Evolutionary conservation across 2,329 filamentous ascomycete species (phyloP).

Genomic region (Xylaria sp.): DNA sequence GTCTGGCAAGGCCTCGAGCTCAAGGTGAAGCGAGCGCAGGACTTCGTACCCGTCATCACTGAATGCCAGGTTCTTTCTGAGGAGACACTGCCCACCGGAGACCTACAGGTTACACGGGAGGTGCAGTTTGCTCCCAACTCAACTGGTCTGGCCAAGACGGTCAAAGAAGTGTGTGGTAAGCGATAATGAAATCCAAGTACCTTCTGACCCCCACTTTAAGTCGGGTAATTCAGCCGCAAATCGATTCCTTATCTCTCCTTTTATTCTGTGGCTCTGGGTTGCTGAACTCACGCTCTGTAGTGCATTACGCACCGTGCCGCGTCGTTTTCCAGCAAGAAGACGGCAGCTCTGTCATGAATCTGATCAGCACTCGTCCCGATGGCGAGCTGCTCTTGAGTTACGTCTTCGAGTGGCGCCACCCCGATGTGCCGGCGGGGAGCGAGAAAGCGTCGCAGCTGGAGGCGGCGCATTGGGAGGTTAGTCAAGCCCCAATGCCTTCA

Average conservation of each 20-base stretch:
- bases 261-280: background rate
- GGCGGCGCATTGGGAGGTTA: conserved; percentile 45
- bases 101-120: conserved; percentile 46
- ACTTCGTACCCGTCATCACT: conserved; percentile 54
- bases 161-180: conserved; percentile 49
- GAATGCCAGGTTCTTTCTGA: conserved; percentile 50
- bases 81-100: conserved; percentile 39
- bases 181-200: background rate
- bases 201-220: background rate
- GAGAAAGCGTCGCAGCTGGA: conserved; percentile 44
- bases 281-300: conserved; percentile 17
- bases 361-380: conserved; percentile 48
- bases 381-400: conserved; percentile 52
- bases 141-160: conserved; percentile 35
- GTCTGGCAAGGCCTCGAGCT: conserved; percentile 53
- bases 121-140: conserved; percentile 47
- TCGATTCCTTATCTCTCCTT: no score
- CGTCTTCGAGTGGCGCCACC: conserved; percentile 52
- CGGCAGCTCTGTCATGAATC: conserved; percentile 52
- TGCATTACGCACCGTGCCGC: conserved; percentile 49
- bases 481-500: conserved; percentile 4
- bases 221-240: background rate
- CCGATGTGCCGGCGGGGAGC: conserved; percentile 46
- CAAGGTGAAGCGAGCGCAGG: conserved; percentile 52
- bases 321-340: conserved; percentile 53